Percentiles rank a stretch among this genome's conserved stretches.
Conservation (phyloP, 148 eudicot genomes). For the Rhododendron simsii region DNA sequence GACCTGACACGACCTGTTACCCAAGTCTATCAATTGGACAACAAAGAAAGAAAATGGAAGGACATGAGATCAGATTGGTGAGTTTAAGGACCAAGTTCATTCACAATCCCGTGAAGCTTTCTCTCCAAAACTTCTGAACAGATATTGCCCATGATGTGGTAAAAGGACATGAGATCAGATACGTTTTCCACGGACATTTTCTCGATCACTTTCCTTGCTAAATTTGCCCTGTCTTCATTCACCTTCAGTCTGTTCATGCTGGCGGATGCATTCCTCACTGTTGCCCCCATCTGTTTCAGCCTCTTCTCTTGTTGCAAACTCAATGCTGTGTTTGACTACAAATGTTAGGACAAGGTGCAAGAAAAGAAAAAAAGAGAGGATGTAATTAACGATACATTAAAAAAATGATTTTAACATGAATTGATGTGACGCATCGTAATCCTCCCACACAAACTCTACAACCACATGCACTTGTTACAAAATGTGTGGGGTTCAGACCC, state of each 20-base stretch:
- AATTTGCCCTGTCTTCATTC: conserved; percentile 42
- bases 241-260: conserved; percentile 42
- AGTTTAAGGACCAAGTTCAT: conserved; percentile 16
- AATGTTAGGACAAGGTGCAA: not conserved
- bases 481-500: not conserved
- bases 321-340: conserved; percentile 61
- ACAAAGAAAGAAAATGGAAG: not conserved
- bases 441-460: no score
- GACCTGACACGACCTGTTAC: no score
- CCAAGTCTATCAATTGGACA: not conserved
- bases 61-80: not conserved
- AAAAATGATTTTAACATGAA: not conserved
- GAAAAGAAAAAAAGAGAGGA: no score
- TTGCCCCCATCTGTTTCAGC: conserved; percentile 70
- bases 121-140: conserved; percentile 56
- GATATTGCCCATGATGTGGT: conserved; percentile 64
- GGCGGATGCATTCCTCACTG: conserved; percentile 62
- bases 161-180: conserved; percentile 53
- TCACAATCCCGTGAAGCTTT: conserved; percentile 40
- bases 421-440: not conserved
- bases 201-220: conserved; percentile 54
- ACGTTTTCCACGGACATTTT: conserved; percentile 64
- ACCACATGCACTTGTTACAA: no score
- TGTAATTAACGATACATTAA: not conserved
- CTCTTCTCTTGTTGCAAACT: conserved; percentile 50